phyloP scores from a whole-genome alignment of 2,329 filamentous ascomycete genomes.

The Fusarium sp. region DNA sequence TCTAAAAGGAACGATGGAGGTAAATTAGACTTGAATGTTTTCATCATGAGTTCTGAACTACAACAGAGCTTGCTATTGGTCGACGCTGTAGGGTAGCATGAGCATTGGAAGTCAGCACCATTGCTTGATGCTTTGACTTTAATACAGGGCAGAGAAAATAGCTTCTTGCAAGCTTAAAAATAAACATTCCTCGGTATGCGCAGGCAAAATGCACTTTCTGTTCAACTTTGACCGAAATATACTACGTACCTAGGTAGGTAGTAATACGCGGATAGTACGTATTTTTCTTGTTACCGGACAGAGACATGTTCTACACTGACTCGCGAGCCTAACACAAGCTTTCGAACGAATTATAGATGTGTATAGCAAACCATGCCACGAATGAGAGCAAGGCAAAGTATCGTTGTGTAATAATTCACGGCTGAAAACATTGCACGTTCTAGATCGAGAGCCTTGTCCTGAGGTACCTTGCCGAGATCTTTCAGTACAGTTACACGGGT shows the following conservation, averaged over 20 bases:
- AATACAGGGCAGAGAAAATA: not conserved
- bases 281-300: not conserved
- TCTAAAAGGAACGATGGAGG: too few species aligned
- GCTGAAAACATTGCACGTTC: not conserved
- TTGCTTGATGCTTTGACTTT: not conserved
- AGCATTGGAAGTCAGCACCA: not conserved
- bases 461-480: slow-evolving; percentile 9
- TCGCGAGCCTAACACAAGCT: not conserved
- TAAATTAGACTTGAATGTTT: not conserved
- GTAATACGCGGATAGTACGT: too few species aligned
- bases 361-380: not conserved
- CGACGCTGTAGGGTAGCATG: slow-evolving; percentile 10
- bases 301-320: not conserved
- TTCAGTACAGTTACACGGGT: not conserved
- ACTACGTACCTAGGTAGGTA: too few species aligned
- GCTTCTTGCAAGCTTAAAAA: not conserved
- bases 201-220: too few species aligned
- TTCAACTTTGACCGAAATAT: too few species aligned
- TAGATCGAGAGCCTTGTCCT: slow-evolving; percentile 2
- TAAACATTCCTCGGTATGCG: too few species aligned
- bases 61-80: slow-evolving; percentile 27
- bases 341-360: not conserved
- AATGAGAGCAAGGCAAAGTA: slow-evolving; percentile 19
- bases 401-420: not conserved
- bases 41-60: not conserved